Evolutionary conservation across 768 basidiomycete species (phyloP).

Genomic region (Rhodotorula graminis): DNA sequence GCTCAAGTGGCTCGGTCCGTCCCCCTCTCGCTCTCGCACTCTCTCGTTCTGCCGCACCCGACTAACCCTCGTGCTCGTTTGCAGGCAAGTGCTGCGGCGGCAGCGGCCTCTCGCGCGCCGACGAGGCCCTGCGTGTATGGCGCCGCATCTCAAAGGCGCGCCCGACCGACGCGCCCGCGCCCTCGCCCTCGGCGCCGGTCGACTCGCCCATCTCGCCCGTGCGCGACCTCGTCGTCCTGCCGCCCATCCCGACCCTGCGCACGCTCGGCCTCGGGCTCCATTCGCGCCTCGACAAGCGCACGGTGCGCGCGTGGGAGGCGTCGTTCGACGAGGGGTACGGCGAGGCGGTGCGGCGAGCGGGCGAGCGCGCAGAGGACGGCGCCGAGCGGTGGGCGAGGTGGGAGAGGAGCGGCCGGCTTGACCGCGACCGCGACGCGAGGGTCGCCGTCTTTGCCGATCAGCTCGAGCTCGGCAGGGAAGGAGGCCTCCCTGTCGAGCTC

Average conservation of each 20-base stretch:
- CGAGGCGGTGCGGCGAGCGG: slow-evolving; percentile 13
- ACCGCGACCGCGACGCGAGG: slow-evolving; percentile 9
- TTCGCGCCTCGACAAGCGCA: slow-evolving; percentile 1
- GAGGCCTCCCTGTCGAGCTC: background rate
- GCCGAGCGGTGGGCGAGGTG: slow-evolving; percentile 28
- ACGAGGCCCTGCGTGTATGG: slow-evolving; percentile 31
- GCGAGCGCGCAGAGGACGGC: slow-evolving; percentile 4
- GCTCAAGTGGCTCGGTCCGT: slow-evolving; percentile 30
- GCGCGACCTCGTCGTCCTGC: slow-evolving; percentile 36
- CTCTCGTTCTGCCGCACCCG: too few species aligned
- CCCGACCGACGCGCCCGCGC: slow-evolving; percentile 19
- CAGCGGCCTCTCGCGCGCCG: slow-evolving; percentile 12
- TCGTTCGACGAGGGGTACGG: slow-evolving; percentile 29
- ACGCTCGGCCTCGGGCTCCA: slow-evolving; percentile 32
- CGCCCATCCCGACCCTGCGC: slow-evolving; percentile 13
- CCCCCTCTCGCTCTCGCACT: background rate
- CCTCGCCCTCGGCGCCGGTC: background rate
- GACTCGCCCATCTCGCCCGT: slow-evolving; percentile 18
- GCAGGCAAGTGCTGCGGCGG: slow-evolving; percentile 10
- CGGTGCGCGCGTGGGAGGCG: slow-evolving; percentile 16
- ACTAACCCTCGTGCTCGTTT: background rate
- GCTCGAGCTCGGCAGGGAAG: too few species aligned
- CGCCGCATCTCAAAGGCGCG: slow-evolving; percentile 21
- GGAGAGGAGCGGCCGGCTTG: slow-evolving; percentile 14
- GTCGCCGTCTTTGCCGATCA: slow-evolving; percentile 33